Conservation (phyloP, 768 basidiomycete genomes). For the Lactifluus subvellereus region DNA sequence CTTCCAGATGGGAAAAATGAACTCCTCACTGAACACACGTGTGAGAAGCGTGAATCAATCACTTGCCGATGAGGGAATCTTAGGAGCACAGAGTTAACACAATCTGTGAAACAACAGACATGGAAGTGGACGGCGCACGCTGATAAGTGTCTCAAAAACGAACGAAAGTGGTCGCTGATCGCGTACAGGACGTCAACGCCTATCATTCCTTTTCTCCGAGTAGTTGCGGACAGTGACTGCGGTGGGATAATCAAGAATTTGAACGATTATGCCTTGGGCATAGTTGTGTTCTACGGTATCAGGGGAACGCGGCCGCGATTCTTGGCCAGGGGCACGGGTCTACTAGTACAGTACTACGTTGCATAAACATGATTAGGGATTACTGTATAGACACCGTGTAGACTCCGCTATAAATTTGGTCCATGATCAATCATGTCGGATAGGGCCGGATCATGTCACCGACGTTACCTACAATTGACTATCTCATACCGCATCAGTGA, state of each 20-base stretch:
- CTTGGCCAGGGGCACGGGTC: no score
- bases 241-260: neutral
- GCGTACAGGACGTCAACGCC: neutral
- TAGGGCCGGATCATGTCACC: no score
- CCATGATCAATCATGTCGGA: no score
- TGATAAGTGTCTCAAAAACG: neutral
- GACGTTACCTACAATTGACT: no score
- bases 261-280: neutral
- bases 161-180: neutral
- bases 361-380: no score
- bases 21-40: neutral
- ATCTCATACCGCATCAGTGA: no score
- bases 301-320: no score
- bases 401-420: no score
- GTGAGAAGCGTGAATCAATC: neutral
- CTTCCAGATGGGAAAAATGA: neutral
- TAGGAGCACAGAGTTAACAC: neutral
- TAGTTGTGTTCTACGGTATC: neutral
- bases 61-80: neutral
- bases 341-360: no score
- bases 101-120: neutral
- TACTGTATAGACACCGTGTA: no score
- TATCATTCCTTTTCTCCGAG: neutral
- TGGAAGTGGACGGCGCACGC: neutral
- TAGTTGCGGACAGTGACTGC: neutral